Evolutionary conservation across 2,329 filamentous ascomycete genomes (phyloP).

Genomic region (Aspergillus sp.): DNA sequence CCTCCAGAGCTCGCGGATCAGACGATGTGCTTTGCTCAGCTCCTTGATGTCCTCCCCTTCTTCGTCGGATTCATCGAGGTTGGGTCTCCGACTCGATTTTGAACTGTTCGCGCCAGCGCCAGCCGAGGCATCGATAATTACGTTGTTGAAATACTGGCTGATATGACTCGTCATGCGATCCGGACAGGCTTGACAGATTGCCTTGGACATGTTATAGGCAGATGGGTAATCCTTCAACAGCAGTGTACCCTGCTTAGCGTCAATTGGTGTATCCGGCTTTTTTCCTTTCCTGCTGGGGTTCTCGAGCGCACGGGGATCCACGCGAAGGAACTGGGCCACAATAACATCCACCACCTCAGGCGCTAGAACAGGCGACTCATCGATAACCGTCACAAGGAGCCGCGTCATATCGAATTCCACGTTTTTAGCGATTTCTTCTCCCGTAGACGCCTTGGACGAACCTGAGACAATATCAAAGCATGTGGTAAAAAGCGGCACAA

Average conservation of each 20-base stretch:
- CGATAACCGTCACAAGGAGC: slow-evolving; percentile 75
- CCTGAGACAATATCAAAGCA: slow-evolving; percentile 90
- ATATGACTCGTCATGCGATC: slow-evolving; percentile 95
- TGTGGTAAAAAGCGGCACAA: slow-evolving; percentile 73
- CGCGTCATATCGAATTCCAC: slow-evolving; percentile 89
- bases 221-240: slow-evolving; percentile 81
- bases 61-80: slow-evolving; percentile 57
- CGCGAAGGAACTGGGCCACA: slow-evolving; percentile 89
- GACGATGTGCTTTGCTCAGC: slow-evolving; percentile 77
- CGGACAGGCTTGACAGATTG: slow-evolving; percentile 78
- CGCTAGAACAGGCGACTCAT: slow-evolving; percentile 73
- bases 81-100: slow-evolving; percentile 40
- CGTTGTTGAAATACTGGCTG: slow-evolving; percentile 93
- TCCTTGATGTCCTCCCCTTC: slow-evolving; percentile 81
- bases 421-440: slow-evolving; percentile 82
- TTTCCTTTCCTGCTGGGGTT: slow-evolving; percentile 52
- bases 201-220: slow-evolving; percentile 94
- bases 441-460: slow-evolving; percentile 64
- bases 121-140: slow-evolving; percentile 79
- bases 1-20: slow-evolving; percentile 89
- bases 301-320: slow-evolving; percentile 58
- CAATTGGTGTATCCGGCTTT: slow-evolving; percentile 48
- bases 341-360: slow-evolving; percentile 83
- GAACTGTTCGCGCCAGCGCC: slow-evolving; percentile 49
- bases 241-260: slow-evolving; percentile 74